A percentile compares a stretch with the other conserved stretches of the same genome.
phyloP scores from a whole-genome alignment of 345 rosid species.

The Murraya koenigii region DNA sequence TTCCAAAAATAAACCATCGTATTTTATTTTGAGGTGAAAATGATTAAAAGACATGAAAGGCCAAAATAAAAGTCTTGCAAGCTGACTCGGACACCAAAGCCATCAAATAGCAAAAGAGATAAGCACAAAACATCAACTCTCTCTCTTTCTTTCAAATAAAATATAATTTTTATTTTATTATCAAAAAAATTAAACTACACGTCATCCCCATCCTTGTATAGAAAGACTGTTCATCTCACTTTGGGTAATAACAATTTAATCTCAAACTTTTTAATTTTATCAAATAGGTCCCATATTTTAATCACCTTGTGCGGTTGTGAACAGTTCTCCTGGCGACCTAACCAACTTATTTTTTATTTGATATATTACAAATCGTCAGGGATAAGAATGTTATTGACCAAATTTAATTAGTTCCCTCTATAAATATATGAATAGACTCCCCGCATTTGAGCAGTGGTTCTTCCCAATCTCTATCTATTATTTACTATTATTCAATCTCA shows the following conservation, averaged over 20 bases:
- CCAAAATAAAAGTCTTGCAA: not conserved
- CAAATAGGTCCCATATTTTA: too few relatives aligned
- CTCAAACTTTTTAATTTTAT: not conserved
- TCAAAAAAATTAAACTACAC: not conserved
- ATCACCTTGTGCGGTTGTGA: too few relatives aligned
- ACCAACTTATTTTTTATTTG: too few relatives aligned
- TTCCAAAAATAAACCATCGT: not conserved
- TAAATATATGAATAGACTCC: not conserved
- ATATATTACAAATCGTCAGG: not conserved
- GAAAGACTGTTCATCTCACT: slow-evolving; percentile 8
- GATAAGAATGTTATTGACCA: not conserved
- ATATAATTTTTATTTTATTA: not conserved
- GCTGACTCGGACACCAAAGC: not conserved
- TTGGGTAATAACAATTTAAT: not conserved
- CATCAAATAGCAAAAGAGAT: not conserved
- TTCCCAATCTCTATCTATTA: not conserved
- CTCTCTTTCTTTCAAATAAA: not conserved
- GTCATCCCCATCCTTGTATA: not conserved
- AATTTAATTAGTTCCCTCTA: not conserved
- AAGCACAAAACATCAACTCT: not conserved
- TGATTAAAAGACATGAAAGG: too few relatives aligned
- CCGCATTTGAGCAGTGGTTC: not conserved
- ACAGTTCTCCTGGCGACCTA: too few relatives aligned
- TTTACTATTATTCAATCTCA: not conserved
- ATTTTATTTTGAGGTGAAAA: not conserved